Evolutionary conservation across 768 basidiomycete genomes (phyloP).

Genomic region (Boletales sp.): DNA sequence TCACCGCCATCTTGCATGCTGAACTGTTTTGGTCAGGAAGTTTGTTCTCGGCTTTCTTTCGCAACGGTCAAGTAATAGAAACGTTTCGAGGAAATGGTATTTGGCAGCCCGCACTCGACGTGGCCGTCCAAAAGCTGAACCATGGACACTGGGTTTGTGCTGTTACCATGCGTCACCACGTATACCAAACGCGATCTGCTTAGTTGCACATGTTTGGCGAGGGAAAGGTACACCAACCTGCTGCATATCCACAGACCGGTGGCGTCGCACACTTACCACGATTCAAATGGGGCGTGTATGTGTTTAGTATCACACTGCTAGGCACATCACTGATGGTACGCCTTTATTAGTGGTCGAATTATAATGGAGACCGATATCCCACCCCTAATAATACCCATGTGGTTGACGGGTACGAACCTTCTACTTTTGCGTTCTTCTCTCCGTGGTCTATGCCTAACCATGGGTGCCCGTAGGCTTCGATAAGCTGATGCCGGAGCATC

Average conservation of each 20-base stretch:
- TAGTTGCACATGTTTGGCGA: constrained; percentile 91
- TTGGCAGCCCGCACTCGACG: constrained; percentile 81
- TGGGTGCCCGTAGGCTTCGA: constrained; percentile 59
- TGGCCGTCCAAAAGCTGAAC: constrained; percentile 78
- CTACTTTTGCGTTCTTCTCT: background rate
- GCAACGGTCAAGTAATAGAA: constrained; percentile 86
- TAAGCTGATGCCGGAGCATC: constrained; percentile 84
- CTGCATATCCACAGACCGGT: constrained; percentile 40
- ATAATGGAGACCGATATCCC: constrained; percentile 63
- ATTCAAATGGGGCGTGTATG: constrained; percentile 97
- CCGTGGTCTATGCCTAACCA: background rate
- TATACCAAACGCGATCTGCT: background rate
- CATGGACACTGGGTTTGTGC: constrained; percentile 78
- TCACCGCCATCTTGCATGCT: constrained; percentile 2
- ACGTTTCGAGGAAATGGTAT: constrained; percentile 89
- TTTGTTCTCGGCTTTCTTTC: constrained; percentile 80
- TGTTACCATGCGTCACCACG: background rate
- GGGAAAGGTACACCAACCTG: constrained; percentile 79
- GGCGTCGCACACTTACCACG: constrained; percentile 55
- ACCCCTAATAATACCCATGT: constrained; percentile 88
- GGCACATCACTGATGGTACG: background rate
- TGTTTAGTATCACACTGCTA: constrained; percentile 17
- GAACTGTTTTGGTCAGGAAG: constrained; percentile 43
- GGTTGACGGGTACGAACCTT: constrained; percentile 66
- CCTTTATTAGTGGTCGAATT: constrained; percentile 64